A percentile compares a stretch with the other conserved stretches of the same genome.
Evolutionary conservation across 345 rosid genomes (phyloP).

Genomic region (Carallia pectinifolia): DNA sequence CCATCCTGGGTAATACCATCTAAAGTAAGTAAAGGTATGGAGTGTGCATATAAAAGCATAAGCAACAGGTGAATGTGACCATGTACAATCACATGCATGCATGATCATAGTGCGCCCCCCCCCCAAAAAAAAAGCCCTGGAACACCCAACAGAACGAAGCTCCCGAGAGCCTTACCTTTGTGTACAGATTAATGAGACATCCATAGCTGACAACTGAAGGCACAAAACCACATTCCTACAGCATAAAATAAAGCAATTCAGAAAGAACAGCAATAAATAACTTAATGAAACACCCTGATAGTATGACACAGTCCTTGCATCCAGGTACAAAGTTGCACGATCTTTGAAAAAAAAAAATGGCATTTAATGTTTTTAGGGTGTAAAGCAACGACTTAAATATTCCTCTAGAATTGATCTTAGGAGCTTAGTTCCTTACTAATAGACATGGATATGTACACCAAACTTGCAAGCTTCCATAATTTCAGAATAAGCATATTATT

Average conservation of each 20-base stretch:
- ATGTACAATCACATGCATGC: no score
- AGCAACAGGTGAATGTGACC: no score
- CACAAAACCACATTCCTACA: slow-evolving; percentile 85
- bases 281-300: background rate
- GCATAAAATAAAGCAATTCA: slow-evolving; percentile 12
- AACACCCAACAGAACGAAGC: background rate
- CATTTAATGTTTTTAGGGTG: background rate
- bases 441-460: background rate
- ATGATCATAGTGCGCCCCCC: no score
- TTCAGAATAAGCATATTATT: no score
- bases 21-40: no score
- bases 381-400: background rate
- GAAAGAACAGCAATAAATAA: background rate
- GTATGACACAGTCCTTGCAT: background rate
- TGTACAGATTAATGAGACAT: slow-evolving; percentile 80
- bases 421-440: background rate
- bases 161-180: slow-evolving; percentile 48
- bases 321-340: no score
- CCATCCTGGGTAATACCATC: no score
- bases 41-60: no score
- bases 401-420: background rate
- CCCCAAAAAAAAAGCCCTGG: background rate
- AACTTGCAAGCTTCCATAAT: background rate
- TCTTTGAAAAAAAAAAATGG: background rate
- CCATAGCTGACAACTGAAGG: slow-evolving; percentile 90